Evolutionary conservation across 805 yeast species (phyloP).

Genomic region (Suhomyces tanzawaensis): DNA sequence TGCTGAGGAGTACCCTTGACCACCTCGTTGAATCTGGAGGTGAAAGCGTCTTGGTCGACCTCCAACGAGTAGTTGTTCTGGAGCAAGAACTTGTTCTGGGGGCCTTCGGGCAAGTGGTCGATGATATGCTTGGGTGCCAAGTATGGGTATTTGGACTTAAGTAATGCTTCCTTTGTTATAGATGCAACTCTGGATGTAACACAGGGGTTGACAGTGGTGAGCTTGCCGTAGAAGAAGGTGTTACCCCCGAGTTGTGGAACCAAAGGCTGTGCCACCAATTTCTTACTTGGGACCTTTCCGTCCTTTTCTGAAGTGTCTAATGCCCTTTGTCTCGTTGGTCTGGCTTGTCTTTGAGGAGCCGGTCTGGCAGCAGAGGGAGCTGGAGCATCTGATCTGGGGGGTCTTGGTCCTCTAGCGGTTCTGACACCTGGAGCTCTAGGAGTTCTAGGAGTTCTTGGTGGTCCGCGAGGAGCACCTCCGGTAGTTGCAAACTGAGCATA

Average conservation of each 20-base stretch:
- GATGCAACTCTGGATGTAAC: slow-evolving; percentile 37
- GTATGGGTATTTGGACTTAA: slow-evolving; percentile 42
- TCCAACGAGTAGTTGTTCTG: slow-evolving; percentile 27
- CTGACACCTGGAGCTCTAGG: slow-evolving; percentile 2
- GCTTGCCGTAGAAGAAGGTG: slow-evolving; percentile 39
- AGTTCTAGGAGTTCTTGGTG: not conserved
- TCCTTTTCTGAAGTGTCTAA: slow-evolving; percentile 3
- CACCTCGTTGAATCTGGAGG: slow-evolving; percentile 25
- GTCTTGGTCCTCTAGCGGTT: slow-evolving; percentile 5
- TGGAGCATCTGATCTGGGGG: not conserved
- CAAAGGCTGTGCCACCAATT: slow-evolving; percentile 11
- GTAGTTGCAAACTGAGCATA: slow-evolving; percentile 3
- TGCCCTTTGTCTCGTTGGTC: slow-evolving; percentile 5
- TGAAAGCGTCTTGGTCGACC: slow-evolving; percentile 20
- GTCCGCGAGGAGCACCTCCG: not conserved
- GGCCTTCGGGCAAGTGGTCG: slow-evolving; percentile 19
- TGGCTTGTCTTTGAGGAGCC: slow-evolving; percentile 1
- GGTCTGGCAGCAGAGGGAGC: not conserved
- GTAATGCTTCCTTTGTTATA: slow-evolving; percentile 36
- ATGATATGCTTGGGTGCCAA: slow-evolving; percentile 34
- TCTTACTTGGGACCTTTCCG: slow-evolving; percentile 5
- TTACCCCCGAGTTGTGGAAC: slow-evolving; percentile 21
- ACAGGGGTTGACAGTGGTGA: slow-evolving; percentile 26
- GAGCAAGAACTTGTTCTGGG: slow-evolving; percentile 30
- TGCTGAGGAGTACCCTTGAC: slow-evolving; percentile 31